A percentile compares a stretch with the other conserved stretches of the same genome.
phyloP scores from a whole-genome alignment of 2,329 filamentous ascomycete genomes.

The Trichoderma breve region DNA sequence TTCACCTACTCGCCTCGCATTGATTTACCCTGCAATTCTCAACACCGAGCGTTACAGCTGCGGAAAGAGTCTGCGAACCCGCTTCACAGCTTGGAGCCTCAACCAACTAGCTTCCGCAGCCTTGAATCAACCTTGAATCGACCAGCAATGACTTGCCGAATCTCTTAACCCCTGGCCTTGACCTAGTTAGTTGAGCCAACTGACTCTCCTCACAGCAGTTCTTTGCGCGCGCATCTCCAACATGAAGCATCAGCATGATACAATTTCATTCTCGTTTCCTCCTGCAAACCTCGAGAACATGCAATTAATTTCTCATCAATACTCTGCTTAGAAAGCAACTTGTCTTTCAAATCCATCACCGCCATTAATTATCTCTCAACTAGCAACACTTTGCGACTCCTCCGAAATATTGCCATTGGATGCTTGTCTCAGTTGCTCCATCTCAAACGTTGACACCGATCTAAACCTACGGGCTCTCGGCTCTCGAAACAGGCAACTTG shows the following conservation, averaged over 20 bases:
- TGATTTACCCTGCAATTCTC: not conserved
- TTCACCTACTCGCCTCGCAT: not conserved
- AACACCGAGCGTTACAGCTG: not conserved
- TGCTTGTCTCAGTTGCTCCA: not conserved
- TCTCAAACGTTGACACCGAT: not conserved
- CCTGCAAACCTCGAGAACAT: not conserved
- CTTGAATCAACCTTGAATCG: not conserved
- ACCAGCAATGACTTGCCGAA: not conserved
- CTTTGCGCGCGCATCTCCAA: not conserved
- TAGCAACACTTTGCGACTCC: not conserved
- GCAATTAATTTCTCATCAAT: not conserved
- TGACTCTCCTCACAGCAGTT: not conserved
- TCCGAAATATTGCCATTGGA: not conserved
- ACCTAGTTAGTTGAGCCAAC: not conserved
- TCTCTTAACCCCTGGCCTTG: not conserved
- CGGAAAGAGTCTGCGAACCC: conserved; percentile 8
- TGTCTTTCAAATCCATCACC: not conserved
- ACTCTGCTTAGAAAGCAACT: not conserved
- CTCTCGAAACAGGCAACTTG: not conserved
- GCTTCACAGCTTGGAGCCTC: not conserved
- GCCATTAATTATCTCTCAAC: not conserved
- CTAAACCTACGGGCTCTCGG: not conserved
- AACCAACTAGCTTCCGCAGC: not conserved
- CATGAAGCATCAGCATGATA: not conserved
- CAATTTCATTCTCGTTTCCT: not conserved